Percentiles rank a stretch among this genome's conserved stretches.
These are phyloP conservation scores for Coleophoma eucalyptorum DNA, from an alignment of 2,329 filamentous ascomycete genomes.

Conservation along the genomic window DNA sequence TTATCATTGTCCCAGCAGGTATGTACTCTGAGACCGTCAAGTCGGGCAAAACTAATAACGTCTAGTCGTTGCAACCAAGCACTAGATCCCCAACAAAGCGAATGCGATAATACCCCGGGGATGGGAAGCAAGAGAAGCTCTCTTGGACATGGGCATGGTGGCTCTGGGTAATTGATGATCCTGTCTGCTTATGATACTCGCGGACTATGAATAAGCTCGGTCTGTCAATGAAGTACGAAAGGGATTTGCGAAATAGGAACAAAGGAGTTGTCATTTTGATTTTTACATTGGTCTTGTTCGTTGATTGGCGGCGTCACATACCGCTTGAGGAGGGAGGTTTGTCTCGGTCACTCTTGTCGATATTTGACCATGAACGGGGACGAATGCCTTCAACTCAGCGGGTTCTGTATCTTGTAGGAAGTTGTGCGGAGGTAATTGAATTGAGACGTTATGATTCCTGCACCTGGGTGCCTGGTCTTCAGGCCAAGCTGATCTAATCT, in stretches of 20 bases:
- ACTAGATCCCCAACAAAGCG: constrained; percentile 26
- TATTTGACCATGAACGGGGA: not conserved
- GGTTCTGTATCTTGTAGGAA: constrained; percentile 3
- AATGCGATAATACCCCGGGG: constrained; percentile 5
- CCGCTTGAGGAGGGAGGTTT: not conserved
- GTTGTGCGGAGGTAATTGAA: constrained; percentile 1
- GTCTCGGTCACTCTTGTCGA: not conserved
- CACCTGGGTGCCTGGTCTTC: too few relatives aligned
- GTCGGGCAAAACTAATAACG: constrained; percentile 22
- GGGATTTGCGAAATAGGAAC: constrained; percentile 22
- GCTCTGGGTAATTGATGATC: constrained; percentile 25
- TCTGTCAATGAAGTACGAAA: constrained; percentile 19
- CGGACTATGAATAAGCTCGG: constrained; percentile 29
- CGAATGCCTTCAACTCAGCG: not conserved
- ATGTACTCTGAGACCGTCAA: constrained; percentile 33
- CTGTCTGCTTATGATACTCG: constrained; percentile 29
- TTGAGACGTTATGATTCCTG: not conserved
- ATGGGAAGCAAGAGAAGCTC: constrained; percentile 4
- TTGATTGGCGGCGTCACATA: constrained; percentile 3
- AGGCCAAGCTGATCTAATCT: too few relatives aligned
- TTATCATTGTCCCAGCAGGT: constrained; percentile 95
- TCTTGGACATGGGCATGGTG: constrained; percentile 5
- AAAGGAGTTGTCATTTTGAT: constrained; percentile 31
- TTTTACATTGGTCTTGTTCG: constrained; percentile 23
- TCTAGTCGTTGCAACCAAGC: constrained; percentile 39